phyloP scores from a whole-genome alignment of 306 rosid species.

The Prunus persica region DNA sequence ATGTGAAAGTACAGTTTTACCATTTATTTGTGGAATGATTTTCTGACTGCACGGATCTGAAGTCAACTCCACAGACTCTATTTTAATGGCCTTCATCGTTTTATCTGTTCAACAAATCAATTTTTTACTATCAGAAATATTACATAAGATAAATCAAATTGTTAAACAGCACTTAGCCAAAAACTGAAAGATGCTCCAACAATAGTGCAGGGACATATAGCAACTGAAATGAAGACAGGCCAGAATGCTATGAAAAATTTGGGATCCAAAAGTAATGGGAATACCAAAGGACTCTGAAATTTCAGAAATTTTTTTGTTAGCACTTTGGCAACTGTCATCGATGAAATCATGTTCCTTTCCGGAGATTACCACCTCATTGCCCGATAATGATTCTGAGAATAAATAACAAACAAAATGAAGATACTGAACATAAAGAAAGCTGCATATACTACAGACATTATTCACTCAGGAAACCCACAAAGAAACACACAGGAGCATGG shows the following conservation, averaged over 20 bases:
- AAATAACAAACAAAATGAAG: slow-evolving; percentile 8
- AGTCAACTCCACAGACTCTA: slow-evolving; percentile 27
- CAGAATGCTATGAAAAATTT: background rate
- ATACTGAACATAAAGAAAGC: slow-evolving; percentile 5
- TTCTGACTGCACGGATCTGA: slow-evolving; percentile 25
- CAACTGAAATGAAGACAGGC: slow-evolving; percentile 12
- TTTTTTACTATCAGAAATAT: background rate
- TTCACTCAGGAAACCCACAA: background rate
- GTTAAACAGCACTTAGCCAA: background rate
- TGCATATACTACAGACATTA: background rate
- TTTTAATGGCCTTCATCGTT: slow-evolving; percentile 14
- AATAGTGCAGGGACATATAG: background rate
- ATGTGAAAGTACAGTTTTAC: slow-evolving; percentile 10
- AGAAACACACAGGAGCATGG: slow-evolving; percentile 13
- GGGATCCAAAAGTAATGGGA: slow-evolving; percentile 10
- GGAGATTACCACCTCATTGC: slow-evolving; percentile 21
- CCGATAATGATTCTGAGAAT: slow-evolving; percentile 27
- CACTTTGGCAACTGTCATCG: slow-evolving; percentile 15
- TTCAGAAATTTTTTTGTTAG: slow-evolving; percentile 7
- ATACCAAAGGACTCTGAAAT: slow-evolving; percentile 6
- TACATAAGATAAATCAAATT: background rate
- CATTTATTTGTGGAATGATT: slow-evolving; percentile 21
- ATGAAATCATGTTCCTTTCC: slow-evolving; percentile 8
- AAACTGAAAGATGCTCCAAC: background rate
- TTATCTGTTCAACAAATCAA: slow-evolving; percentile 35